Evolutionary conservation across 2,329 filamentous ascomycete species (phyloP).

Genomic region (Exophiala spinifera): DNA sequence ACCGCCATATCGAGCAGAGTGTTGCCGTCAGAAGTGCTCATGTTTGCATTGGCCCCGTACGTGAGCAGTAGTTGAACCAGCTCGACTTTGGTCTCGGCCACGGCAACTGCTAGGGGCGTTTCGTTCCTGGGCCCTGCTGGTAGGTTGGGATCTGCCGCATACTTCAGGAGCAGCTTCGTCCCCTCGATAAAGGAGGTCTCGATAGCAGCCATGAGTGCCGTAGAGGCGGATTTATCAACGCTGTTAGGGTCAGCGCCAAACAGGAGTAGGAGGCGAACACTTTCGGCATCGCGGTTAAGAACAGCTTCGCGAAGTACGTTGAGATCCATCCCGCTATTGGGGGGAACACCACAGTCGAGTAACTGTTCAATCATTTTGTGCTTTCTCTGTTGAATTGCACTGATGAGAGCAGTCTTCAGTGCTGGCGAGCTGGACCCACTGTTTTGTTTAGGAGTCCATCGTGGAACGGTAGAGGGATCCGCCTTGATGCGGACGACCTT

Average conservation of each 20-base stretch:
- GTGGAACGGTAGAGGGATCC: slow-evolving; percentile 43
- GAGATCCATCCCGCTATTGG: slow-evolving; percentile 48
- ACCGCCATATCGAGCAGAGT: slow-evolving; percentile 61
- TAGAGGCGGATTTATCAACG: slow-evolving; percentile 48
- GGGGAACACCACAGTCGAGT: slow-evolving; percentile 56
- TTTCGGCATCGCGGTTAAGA: slow-evolving; percentile 51
- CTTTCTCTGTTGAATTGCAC: slow-evolving; percentile 57
- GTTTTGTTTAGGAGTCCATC: slow-evolving; percentile 49
- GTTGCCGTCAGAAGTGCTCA: slow-evolving; percentile 54
- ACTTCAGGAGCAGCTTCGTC: slow-evolving; percentile 60
- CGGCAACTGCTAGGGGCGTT: slow-evolving; percentile 53
- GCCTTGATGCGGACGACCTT: slow-evolving; percentile 51
- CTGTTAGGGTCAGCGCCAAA: slow-evolving; percentile 59
- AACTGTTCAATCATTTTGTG: slow-evolving; percentile 57
- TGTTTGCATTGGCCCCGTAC: slow-evolving; percentile 59
- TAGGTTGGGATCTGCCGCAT: slow-evolving; percentile 60
- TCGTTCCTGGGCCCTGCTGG: slow-evolving; percentile 51
- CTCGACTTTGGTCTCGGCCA: slow-evolving; percentile 52
- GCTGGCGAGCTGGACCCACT: slow-evolving; percentile 44
- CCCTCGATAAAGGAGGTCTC: slow-evolving; percentile 56
- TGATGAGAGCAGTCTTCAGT: slow-evolving; percentile 49
- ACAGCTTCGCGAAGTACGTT: slow-evolving; percentile 53
- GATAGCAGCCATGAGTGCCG: slow-evolving; percentile 52
- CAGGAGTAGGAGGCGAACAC: slow-evolving; percentile 54
- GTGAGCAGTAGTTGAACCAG: slow-evolving; percentile 60